These are phyloP conservation scores for Arthrobotrys pseudoclavata DNA, from an alignment of 2,329 filamentous ascomycete species.

Conservation along the genomic window DNA sequence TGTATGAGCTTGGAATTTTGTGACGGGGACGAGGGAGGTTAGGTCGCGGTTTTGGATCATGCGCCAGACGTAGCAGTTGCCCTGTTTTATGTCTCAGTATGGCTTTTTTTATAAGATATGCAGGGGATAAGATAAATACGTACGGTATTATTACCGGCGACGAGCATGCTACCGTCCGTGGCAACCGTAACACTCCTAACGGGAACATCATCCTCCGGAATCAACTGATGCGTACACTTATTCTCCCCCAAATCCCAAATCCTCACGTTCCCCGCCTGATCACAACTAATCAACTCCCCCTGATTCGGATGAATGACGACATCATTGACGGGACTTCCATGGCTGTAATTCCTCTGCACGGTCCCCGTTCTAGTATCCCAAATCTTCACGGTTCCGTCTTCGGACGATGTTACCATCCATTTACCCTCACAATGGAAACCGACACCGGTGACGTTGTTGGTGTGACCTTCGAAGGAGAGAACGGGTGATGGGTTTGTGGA, in stretches of 20 bases:
- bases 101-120: not conserved
- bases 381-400: conserved; percentile 96
- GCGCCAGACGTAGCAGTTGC: conserved; percentile 97
- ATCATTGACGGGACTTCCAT: conserved; percentile 91
- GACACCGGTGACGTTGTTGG: conserved; percentile 93
- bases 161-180: conserved; percentile 90
- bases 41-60: conserved; percentile 85
- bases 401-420: conserved; percentile 99
- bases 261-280: conserved; percentile 89
- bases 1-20: conserved; percentile 89
- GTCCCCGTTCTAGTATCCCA: conserved; percentile 91
- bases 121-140: conserved; percentile 60
- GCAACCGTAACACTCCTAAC: conserved; percentile 96
- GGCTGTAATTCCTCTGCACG: conserved; percentile 92
- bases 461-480: conserved; percentile 95
- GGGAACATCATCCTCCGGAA: conserved; percentile 93
- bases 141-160: conserved; percentile 91
- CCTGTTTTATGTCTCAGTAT: conserved; percentile 70
- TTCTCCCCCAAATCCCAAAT: conserved; percentile 98
- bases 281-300: conserved; percentile 96
- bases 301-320: conserved; percentile 99
- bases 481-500: conserved; percentile 96
- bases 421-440: conserved; percentile 99
- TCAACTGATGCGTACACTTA: conserved; percentile 94
- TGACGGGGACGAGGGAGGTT: conserved; percentile 86